Evolutionary conservation across 116 monocot genomes (phyloP), one percentile per base, ranked within the genome.

Genomic region (Trichopus zeylanicus): DNA sequence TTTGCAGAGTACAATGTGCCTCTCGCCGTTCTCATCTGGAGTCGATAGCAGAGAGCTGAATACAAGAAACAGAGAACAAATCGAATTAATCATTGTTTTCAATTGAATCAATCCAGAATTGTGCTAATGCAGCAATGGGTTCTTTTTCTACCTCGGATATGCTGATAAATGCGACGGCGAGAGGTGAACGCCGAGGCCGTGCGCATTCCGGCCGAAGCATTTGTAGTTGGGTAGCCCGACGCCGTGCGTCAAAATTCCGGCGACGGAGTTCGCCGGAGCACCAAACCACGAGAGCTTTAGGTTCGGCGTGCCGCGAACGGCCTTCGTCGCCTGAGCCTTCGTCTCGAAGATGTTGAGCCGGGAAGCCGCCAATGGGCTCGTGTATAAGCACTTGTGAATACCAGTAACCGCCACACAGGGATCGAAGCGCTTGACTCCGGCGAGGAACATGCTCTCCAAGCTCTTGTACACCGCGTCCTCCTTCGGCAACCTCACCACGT

Each of bases 211-310:
- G 28, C 68, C 85, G 9, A 73, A 30, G 3, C 5, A 20, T 9
- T 30, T 30, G 28, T 26, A 59, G 51, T 76, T 66, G 4, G 62
- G 48, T 54, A 20, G 26, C 21, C 68, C 59, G 29, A 94, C 83
- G 0, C 94, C 94, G 7, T 77, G 53, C 10, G 53, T 67, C 9
- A 75, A 18, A 12, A 81, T 63, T 5, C 52, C 57, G 6, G 64
- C 65, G 25, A 83, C 23, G 2, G 33, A 66, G 10, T 58, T 61
- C 13, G 69, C 53, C 25, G 82, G 38, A 12, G 73, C 51, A 0
- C 70, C 82, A 16, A 72, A 85, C 89, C 89, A 94, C 0, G 67
- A 86, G 9, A 73, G 79, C 48, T 61, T 77, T 5, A 83, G 56
- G 32, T 83, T 80, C 22, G 76, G 75, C 9, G 73, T 60, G 13